A percentile compares a stretch with the other conserved stretches of the same genome.
Conservation (phyloP, 2,329 filamentous ascomycete genomes). For the Trichoderma sp. region DNA sequence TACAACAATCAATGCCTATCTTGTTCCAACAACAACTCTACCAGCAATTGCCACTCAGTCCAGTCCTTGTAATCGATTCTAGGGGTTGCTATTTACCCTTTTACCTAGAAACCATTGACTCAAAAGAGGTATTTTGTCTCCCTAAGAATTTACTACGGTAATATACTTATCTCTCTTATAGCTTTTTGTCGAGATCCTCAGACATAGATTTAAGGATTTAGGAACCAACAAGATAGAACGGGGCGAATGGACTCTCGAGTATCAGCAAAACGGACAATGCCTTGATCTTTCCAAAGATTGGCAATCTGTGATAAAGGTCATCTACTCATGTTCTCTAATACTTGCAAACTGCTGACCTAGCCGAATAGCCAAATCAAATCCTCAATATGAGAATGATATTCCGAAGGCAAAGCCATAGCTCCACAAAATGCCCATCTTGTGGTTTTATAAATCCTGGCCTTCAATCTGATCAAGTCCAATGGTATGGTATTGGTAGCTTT, state of each 20-base stretch:
- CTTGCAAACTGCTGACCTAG: not conserved
- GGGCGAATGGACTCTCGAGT: not conserved
- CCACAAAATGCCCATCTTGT: not conserved
- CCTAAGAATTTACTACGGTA: accelerated
- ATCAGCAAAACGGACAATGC: not conserved
- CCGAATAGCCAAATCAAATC: not conserved
- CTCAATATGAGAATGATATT: not conserved
- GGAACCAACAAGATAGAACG: not conserved
- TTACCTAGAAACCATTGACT: not conserved
- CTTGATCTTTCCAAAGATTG: not conserved
- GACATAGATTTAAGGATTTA: not conserved
- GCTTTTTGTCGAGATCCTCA: not conserved
- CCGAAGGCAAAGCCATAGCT: not conserved
- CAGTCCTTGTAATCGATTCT: not conserved
- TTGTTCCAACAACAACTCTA: not conserved
- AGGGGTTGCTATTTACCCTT: not conserved
- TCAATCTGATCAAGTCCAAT: not conserved
- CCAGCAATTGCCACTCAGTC: not conserved
- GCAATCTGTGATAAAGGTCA: not conserved
- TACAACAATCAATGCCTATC: not conserved
- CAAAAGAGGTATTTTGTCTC: not conserved
- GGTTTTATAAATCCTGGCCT: not conserved
- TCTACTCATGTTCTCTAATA: not conserved
- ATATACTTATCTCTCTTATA: accelerated
- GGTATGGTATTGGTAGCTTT: not conserved